phyloP scores from a whole-genome alignment of 2,329 filamentous ascomycete genomes.

The Ascochyta pisi region DNA sequence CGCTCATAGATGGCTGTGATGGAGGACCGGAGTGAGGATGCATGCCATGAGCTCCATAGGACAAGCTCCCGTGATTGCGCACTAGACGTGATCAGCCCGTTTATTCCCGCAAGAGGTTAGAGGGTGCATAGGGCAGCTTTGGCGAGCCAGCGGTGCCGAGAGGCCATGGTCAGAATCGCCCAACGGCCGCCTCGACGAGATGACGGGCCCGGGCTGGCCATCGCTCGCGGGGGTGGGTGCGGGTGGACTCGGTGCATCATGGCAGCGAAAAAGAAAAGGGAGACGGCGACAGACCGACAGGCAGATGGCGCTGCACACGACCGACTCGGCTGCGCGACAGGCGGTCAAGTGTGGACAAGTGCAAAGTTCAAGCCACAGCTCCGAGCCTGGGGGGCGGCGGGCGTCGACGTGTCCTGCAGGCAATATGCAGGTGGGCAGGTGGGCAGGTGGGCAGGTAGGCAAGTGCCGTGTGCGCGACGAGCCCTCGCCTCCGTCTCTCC shows the following conservation, averaged over 20 bases:
- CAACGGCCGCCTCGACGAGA: slow-evolving; percentile 22
- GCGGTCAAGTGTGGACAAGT: slow-evolving; percentile 27
- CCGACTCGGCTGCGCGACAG: slow-evolving; percentile 16
- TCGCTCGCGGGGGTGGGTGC: slow-evolving; percentile 1
- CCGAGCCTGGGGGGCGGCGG: slow-evolving; percentile 16
- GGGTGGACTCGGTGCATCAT: neutral
- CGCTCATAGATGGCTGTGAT: slow-evolving; percentile 45
- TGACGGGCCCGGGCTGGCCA: neutral
- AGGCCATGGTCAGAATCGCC: slow-evolving; percentile 25
- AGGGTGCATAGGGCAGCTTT: slow-evolving; percentile 20
- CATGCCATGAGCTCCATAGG: slow-evolving; percentile 35
- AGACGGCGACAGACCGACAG: neutral
- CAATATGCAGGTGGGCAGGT: neutral
- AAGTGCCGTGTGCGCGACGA: slow-evolving; percentile 25
- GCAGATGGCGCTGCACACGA: neutral
- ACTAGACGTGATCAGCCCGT: slow-evolving; percentile 40
- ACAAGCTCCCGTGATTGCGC: slow-evolving; percentile 36
- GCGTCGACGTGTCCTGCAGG: slow-evolving; percentile 23
- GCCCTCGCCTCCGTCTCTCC: slow-evolving; percentile 9
- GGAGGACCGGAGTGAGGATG: slow-evolving; percentile 40
- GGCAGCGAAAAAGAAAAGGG: neutral
- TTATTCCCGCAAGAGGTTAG: slow-evolving; percentile 12
- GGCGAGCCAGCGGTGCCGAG: slow-evolving; percentile 38
- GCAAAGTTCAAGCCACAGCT: slow-evolving; percentile 22
- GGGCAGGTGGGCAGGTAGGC: neutral